Evolutionary conservation across 1,284 basidiomycete genomes (phyloP), one percentile per base, ranked within the genome.

Genomic region (Mrakiaceae sp.): DNA sequence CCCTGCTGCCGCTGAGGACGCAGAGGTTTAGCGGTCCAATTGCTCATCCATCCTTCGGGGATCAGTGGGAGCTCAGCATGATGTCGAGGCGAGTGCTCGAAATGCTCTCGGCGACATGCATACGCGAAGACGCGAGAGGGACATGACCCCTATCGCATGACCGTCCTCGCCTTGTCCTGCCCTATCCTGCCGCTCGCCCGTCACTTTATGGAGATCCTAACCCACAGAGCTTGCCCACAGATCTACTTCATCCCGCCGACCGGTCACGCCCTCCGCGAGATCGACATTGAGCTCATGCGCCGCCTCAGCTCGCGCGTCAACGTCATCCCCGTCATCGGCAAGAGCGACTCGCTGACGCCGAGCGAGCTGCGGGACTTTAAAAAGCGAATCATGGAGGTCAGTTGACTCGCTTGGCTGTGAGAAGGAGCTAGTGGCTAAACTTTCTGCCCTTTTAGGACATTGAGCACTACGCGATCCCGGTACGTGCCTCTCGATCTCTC

Each of bases 261-360:
- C 52, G 90, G 94, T 14, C 88, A 89, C 74, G 81, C 85, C 43
- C 80, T 99, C 72, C 85, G 96, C 67, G 96, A 98, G 78, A 95
- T 98, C 84, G 96, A 99, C 78, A 98, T 99, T 72, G 96, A 97
- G 75, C 81, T 98, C 67, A 98, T 98, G 94, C 87, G 91, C 69
- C 88, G 91, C 69, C 83, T 98, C 65, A 94, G 94, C 10, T 91
- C 92, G 40, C 87, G 92, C 67, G 96, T 98, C 76, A 99, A 99
- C 74, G 96, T 99, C 70, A 98, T 99, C 70, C 96, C 96, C 64
- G 95, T 98, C 72, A 84, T 99, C 74, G 96, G 96, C 70, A 98
- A 98, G 78, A 88, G 94, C 6, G 96, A 99, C 78, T 87, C 90
- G 7, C 79, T 99, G 74, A 98, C 95, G 14, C 90, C 90, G 4